Percentiles rank a stretch among this genome's conserved stretches.
Evolutionary conservation across 2,329 filamentous ascomycete species (phyloP).

Genomic region (Cucurbitaria berberidis): DNA sequence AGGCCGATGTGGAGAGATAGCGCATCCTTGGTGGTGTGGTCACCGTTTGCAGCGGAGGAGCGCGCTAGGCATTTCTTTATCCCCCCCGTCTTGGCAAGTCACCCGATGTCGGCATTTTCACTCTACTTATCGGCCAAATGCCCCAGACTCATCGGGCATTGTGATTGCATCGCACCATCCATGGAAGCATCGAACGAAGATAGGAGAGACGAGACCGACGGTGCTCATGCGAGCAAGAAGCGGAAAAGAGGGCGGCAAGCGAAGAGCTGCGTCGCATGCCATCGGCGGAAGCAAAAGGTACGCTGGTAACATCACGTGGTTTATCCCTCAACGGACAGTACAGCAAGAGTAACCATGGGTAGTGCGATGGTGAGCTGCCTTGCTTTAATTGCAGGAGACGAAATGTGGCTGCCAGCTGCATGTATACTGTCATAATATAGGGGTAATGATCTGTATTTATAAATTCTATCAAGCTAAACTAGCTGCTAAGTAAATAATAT

Average conservation of each 20-base stretch:
- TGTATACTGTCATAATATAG: no score
- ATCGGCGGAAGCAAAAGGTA: constrained; percentile 26
- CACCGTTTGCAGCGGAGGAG: background rate
- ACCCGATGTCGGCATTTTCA: background rate
- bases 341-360: background rate
- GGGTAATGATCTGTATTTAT: no score
- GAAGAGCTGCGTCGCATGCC: constrained; percentile 20
- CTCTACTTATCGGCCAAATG: constrained; percentile 2
- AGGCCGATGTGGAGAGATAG: constrained; percentile 12
- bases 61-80: background rate
- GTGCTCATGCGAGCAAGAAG: constrained; percentile 5
- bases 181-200: constrained; percentile 1
- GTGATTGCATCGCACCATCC: background rate
- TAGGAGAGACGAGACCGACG: background rate
- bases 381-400: constrained; percentile 25
- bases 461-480: no score
- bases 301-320: background rate
- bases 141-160: background rate
- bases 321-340: no score
- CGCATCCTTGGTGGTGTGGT: background rate
- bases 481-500: no score
- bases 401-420: constrained; percentile 16
- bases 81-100: background rate
- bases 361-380: constrained; percentile 25
- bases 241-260: constrained; percentile 25